These are phyloP conservation scores for Zygosaccharomyces pseudobailii DNA, from an alignment of 1,139 yeast genomes.

Conservation along the genomic window DNA sequence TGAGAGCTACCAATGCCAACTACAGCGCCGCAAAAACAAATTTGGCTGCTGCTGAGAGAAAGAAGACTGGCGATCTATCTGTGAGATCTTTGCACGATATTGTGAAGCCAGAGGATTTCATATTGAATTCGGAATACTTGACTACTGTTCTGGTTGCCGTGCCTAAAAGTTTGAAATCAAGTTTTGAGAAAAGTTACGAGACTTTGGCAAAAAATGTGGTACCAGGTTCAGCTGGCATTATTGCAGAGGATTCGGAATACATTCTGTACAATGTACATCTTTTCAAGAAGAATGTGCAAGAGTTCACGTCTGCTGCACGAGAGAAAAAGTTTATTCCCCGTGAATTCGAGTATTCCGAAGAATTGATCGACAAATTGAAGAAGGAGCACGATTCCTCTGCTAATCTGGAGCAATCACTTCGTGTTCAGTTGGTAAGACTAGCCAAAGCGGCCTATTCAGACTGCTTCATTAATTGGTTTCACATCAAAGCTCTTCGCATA, in stretches of 20 bases:
- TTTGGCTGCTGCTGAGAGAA: slow-evolving; percentile 82
- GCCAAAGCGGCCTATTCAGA: slow-evolving; percentile 87
- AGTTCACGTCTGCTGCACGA: slow-evolving; percentile 66
- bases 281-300: slow-evolving; percentile 73
- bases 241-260: slow-evolving; percentile 71
- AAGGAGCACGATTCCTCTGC: slow-evolving; percentile 74
- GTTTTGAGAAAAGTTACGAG: slow-evolving; percentile 69
- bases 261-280: slow-evolving; percentile 71
- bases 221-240: slow-evolving; percentile 75
- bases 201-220: slow-evolving; percentile 75
- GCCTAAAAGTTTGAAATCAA: slow-evolving; percentile 58
- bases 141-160: slow-evolving; percentile 82
- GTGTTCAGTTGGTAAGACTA: slow-evolving; percentile 74
- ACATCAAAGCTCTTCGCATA: slow-evolving; percentile 63
- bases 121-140: slow-evolving; percentile 78
- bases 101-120: slow-evolving; percentile 80
- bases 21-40: slow-evolving; percentile 82
- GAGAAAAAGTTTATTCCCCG: slow-evolving; percentile 91
- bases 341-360: slow-evolving; percentile 85
- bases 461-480: slow-evolving; percentile 80
- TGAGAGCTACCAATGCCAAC: slow-evolving; percentile 60
- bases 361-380: slow-evolving; percentile 61
- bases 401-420: slow-evolving; percentile 66
- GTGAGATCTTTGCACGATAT: slow-evolving; percentile 87
- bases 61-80: slow-evolving; percentile 88